Base-by-base conservation (phyloP, 768 basidiomycete genomes). In the Pisolithus microcarpus region DNA sequence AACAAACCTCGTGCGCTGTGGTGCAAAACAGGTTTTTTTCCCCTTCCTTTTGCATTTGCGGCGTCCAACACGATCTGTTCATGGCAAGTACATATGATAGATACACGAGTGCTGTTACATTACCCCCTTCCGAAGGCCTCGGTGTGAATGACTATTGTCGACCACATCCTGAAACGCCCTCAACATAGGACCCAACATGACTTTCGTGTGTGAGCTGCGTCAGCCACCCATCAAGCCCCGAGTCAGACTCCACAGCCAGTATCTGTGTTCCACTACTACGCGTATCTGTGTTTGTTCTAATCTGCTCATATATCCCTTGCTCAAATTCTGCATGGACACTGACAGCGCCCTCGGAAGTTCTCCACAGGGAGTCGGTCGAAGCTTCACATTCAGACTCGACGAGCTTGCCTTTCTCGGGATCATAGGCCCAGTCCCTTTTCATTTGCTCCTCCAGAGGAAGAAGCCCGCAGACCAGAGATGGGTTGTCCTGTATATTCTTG, bases 401-500 rank as follows among this genome's bases (percentile, higher is more conserved):
- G 36, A 38, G 18, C 13, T 42, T 60, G 50, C 43, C 55, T 60
- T 38, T 62, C 58, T 31, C 28, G 21, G 66, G 67, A 45, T 67
- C 60, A 50, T 67, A 76, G 1, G 70, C 67, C 82, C 83, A 84
- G 31, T 65, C 63, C 28, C 50, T 58, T 62, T 70, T 74, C 46
- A 82, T 61, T 43, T 73, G 69, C 51, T 74, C 66, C 61, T 85
- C 84, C n/a, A 84, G 58, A 4, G 76, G 75, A 19, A 72, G 61
- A 1, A 85, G 68, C 6, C 59, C 5, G 40, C 57, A 62, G 15
- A 86, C 55, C 3, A 85, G 56, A 6, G 65, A 61, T 2, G 78
- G 77, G 51, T 78, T 61, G n/a, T 66, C 61, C 38, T 63, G 57
- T 19, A 85, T 46, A 13, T 60, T 63, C 15, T 62, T 55, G 15